phyloP scores from a whole-genome alignment of 495 filamentous ascomycete species.

The Terfezia claveryi region DNA sequence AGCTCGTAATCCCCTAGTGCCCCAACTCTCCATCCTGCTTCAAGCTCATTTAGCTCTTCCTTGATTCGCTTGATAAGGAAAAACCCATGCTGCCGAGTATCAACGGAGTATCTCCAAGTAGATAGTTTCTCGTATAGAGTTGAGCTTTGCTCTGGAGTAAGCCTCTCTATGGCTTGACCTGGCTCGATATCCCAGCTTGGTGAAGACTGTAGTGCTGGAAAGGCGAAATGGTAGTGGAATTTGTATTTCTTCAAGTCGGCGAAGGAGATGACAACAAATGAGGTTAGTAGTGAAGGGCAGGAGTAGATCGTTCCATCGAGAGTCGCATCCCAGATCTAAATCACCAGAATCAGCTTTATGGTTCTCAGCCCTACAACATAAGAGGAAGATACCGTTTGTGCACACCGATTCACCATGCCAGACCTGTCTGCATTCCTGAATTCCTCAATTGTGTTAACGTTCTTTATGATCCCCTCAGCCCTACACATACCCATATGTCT shows the following conservation, averaged over 20 bases:
- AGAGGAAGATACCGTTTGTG: conserved; percentile 38
- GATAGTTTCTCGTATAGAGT: conserved; percentile 50
- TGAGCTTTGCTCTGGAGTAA: conserved; percentile 45
- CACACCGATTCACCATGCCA: conserved; percentile 48
- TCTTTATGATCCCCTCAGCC: conserved; percentile 84
- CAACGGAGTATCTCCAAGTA: conserved; percentile 63
- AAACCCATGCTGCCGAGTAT: conserved; percentile 72
- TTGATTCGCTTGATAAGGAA: conserved; percentile 55
- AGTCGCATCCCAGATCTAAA: conserved; percentile 88
- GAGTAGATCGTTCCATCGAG: conserved; percentile 88
- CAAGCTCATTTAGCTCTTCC: neutral
- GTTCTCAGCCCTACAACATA: neutral
- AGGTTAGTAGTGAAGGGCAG: conserved; percentile 69
- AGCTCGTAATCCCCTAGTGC: conserved; percentile 55
- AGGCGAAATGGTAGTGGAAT: conserved; percentile 88
- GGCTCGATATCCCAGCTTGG: conserved; percentile 42
- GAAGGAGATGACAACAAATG: conserved; percentile 75
- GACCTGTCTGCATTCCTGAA: conserved; percentile 57
- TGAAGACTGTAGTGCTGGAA: conserved; percentile 75
- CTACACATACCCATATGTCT: conserved; percentile 37
- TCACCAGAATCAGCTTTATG: neutral
- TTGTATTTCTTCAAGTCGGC: conserved; percentile 91
- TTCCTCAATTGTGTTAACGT: conserved; percentile 88
- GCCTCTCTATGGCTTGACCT: conserved; percentile 22
- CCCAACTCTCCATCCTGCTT: conserved; percentile 43